Conservation (phyloP, 2,329 filamentous ascomycete species). For the Sphaerostilbella broomeana region DNA sequence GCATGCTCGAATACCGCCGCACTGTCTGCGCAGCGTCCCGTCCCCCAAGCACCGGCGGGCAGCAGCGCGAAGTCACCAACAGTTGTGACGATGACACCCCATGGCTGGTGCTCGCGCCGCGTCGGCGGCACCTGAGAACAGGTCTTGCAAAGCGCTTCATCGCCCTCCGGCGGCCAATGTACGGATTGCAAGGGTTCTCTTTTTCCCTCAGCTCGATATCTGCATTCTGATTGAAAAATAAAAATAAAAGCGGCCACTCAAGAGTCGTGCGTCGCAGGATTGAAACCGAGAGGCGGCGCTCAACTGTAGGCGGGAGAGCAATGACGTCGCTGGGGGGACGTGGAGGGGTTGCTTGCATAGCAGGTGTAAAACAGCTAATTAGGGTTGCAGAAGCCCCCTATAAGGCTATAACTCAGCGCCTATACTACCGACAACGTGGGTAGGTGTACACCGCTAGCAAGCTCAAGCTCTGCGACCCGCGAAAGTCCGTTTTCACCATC, state of each 20-base stretch:
- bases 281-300: background rate
- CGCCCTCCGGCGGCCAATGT: constrained; percentile 21
- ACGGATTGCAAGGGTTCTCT: background rate
- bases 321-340: constrained; percentile 3
- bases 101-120: constrained; percentile 16
- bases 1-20: constrained; percentile 26
- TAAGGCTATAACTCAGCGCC: too few species aligned
- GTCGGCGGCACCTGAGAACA: constrained; percentile 23
- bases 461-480: too few species aligned
- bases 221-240: constrained; percentile 10
- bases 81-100: constrained; percentile 6
- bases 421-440: too few species aligned
- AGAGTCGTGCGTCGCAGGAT: background rate
- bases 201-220: constrained; percentile 3
- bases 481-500: too few species aligned
- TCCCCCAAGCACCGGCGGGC: constrained; percentile 3
- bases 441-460: too few species aligned
- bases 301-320: background rate
- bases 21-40: constrained; percentile 15
- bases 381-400: too few species aligned
- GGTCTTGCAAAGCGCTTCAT: constrained; percentile 28
- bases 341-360: too few species aligned
- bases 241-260: background rate
- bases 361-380: too few species aligned
- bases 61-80: constrained; percentile 9